Base-by-base conservation (phyloP, 768 basidiomycete species). In the Favolaschia claudopus region DNA sequence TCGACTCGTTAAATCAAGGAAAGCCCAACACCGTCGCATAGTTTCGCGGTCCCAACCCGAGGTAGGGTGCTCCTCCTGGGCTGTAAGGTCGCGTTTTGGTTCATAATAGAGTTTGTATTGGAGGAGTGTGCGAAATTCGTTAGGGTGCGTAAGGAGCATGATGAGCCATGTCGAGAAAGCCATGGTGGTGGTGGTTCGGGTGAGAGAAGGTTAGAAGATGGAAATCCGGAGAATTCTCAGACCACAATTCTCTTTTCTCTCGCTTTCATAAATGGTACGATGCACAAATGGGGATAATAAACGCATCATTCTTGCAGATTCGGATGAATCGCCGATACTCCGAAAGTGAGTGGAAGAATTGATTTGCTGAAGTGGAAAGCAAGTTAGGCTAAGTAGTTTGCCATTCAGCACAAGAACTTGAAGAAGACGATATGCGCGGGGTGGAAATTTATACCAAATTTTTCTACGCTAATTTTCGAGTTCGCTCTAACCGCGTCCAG, bases 1-100 rank as follows among this genome's bases (percentile, higher is more conserved):
- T 65, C 96, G 77, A 65, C 93, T 94, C 5, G 95, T 96, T 75
- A 80, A 54, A 80, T 99, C 96, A 51, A 99, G 79, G 67, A 95
- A 89, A 7, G 84, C 79, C 96, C 95, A 98, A 70, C 95, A 98
- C 38, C 86, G 81, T 54, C 87, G 85, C 96, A 99, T 99, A 9
- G 86, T 79, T 34, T 83, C 70, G 54, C 96, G 81, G 76, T 97
- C 88, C 88, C 92, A 98, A 38, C 93, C 93, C 1, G 94, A 92
- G 19, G 89, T 87, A 0, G 82, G 77, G 65, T 91, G 85, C 66
- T 98, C 92, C 61, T 82, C 76, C 55, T 86, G 77, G 2, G 85
- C 80, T 39, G 91, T 87, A 67, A 99, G 92, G 67, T 96, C 92
- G 65, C 95, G 87, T 68, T 87, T 87, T 63, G 83, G 80, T 59